Base-by-base conservation (phyloP, 305 asterid species). In the Fraxinus sp. region DNA sequence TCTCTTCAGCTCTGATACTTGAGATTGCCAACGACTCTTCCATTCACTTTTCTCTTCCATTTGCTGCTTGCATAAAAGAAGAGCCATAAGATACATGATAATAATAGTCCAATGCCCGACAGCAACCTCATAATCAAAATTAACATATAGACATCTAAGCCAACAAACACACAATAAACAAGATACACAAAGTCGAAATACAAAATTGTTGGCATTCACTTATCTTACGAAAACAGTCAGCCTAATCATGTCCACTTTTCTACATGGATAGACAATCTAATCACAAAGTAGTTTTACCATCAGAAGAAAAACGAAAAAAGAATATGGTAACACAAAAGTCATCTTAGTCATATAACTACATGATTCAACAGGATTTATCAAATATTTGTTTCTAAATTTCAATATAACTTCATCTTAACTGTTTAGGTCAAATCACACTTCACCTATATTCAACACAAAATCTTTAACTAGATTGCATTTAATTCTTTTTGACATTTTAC, bases 11-110 rank as follows among this genome's bases (percentile, higher is more conserved):
- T 85, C 95, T 7, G 95, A 89, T 35, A 93, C 79, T 77, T 92
- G 97, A 57, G 88, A 77, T 87, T 91, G 91, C 95, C 97, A 92
- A 13, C 87, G 89, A 84, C 52, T 84, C 84, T 87, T 92, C 97
- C 97, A 93, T 79, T 89, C 93, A 14, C 83, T 75, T 77, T 86
- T 90, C 64, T 88, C 92, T 49, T 77, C 93, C 85, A 87, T 86
- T 75, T 86, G 80, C 96, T 93, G 91, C 36, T 75, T 14, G 26
- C 62, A 83, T 3, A 8, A 11, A 68, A 35, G 13, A 78, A 43
- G 24, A 7, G 39, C 37, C 32, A 55, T 86, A 76, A 89, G 86
- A 59, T 28, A 6, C 41, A 35, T 32, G 57, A 55, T 33, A 68
- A 14, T 1, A 41, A 5, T 1, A n/a, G 35, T 11, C 13, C 70